phyloP scores from a whole-genome alignment of 2,329 filamentous ascomycete genomes.

The Ceratocystiopsis sp. region DNA sequence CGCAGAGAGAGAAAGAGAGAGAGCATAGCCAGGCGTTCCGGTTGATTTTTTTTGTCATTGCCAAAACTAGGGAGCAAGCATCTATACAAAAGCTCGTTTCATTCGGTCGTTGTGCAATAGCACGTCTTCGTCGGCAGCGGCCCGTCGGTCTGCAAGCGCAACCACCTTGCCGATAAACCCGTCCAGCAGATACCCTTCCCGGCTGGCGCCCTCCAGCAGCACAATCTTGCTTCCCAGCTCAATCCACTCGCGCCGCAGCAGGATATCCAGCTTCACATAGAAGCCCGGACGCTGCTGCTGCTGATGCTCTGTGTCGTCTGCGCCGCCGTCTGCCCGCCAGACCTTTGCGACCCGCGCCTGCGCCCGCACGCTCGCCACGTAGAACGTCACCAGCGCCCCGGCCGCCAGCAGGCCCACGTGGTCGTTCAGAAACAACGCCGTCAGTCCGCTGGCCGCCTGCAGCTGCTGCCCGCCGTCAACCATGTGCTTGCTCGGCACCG shows the following conservation, averaged over 20 bases:
- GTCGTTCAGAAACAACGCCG: constrained; percentile 50
- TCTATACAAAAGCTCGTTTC: too few species aligned
- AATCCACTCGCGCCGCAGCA: constrained; percentile 56
- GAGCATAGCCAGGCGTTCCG: too few species aligned
- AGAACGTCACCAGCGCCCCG: constrained; percentile 61
- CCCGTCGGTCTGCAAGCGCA: constrained; percentile 36
- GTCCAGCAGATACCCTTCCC: constrained; percentile 49
- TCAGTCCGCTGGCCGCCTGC: constrained; percentile 50
- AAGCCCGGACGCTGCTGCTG: constrained; percentile 18
- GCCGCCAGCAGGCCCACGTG: constrained; percentile 46
- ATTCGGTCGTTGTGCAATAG: too few species aligned
- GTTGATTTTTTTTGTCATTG: neutral
- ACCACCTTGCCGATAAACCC: constrained; percentile 55
- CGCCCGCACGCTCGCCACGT: constrained; percentile 73
- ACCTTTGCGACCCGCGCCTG: constrained; percentile 46
- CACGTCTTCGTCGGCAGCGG: too few species aligned
- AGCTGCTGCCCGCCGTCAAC: constrained; percentile 37
- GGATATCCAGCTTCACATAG: constrained; percentile 49
- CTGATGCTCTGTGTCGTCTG: constrained; percentile 20
- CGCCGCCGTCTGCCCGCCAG: constrained; percentile 5
- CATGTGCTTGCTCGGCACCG: constrained; percentile 43
- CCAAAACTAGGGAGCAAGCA: too few species aligned
- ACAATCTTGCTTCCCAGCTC: constrained; percentile 54
- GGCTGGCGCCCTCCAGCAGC: constrained; percentile 53
- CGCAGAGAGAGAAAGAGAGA: neutral